Evolutionary conservation across 2,329 filamentous ascomycete genomes (phyloP).

Genomic region (Cadophora sp.): DNA sequence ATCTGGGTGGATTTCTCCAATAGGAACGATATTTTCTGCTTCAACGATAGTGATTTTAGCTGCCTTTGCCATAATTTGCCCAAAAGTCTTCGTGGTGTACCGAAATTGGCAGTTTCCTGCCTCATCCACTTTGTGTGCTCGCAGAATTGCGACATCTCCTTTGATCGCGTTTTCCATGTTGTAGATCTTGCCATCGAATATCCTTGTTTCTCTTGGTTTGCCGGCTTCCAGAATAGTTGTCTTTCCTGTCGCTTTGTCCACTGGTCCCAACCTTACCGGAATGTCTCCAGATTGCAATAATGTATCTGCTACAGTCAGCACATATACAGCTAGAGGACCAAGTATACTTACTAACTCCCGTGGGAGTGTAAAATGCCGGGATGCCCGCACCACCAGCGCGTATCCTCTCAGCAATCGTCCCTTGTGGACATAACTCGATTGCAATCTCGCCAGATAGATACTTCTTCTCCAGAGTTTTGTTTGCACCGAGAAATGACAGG

Average conservation of each 20-base stretch:
- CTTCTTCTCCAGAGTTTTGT: conserved; percentile 77
- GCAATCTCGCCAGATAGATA: conserved; percentile 78
- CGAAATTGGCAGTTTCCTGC: conserved; percentile 83
- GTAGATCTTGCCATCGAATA: conserved; percentile 75
- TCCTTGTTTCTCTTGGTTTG: conserved; percentile 70
- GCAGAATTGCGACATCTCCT: conserved; percentile 78
- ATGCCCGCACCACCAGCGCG: conserved; percentile 78
- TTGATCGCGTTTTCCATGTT: conserved; percentile 79
- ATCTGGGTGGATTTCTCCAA: conserved; percentile 75
- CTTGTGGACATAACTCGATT: conserved; percentile 79
- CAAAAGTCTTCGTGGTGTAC: conserved; percentile 77
- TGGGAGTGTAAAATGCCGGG: conserved; percentile 82
- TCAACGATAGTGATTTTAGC: conserved; percentile 81
- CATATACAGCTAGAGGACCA: not conserved
- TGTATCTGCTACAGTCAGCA: conserved; percentile 53
- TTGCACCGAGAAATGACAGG: conserved; percentile 77
- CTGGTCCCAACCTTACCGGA: conserved; percentile 64
- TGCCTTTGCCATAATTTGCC: conserved; percentile 81
- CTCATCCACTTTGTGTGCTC: conserved; percentile 78
- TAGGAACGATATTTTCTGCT: conserved; percentile 81
- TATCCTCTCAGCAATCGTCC: conserved; percentile 75
- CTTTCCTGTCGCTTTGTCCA: conserved; percentile 49
- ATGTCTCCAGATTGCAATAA: conserved; percentile 73
- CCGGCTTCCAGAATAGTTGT: conserved; percentile 64
- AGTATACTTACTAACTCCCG: conserved; percentile 64